Percentiles rank a stretch among this genome's conserved stretches.
phyloP scores from a whole-genome alignment of 352 stramenopile genomes.

The Phytophthora crassamura region DNA sequence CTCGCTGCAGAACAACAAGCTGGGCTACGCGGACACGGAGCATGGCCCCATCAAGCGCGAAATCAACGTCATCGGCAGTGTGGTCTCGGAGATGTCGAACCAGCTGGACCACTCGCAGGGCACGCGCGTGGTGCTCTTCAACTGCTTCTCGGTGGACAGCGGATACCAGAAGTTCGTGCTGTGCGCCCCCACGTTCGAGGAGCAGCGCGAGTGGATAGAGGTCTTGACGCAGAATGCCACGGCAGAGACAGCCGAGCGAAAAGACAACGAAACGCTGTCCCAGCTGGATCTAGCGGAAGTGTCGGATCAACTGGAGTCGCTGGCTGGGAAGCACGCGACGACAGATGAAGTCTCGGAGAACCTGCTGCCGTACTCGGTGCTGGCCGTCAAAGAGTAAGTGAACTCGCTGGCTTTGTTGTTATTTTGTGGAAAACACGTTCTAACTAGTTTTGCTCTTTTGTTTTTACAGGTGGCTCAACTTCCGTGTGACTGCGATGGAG shows the following conservation, averaged over 20 bases:
- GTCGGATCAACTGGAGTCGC: constrained; percentile 75
- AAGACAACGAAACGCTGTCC: constrained; percentile 73
- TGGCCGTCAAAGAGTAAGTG: constrained; percentile 90
- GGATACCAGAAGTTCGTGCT: constrained; percentile 86
- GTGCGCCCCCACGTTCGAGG: constrained; percentile 85
- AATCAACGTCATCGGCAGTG: constrained; percentile 87
- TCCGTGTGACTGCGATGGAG: constrained; percentile 87
- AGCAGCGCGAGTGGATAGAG: constrained; percentile 91
- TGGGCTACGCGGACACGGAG: constrained; percentile 83
- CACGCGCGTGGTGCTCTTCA: constrained; percentile 83
- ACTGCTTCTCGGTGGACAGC: constrained; percentile 88
- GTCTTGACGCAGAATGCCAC: constrained; percentile 87
- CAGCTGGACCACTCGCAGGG: constrained; percentile 90
- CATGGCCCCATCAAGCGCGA: constrained; percentile 87
- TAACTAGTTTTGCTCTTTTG: constrained; percentile 25
- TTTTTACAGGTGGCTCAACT: constrained; percentile 76
- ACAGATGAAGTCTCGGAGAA: constrained; percentile 70
- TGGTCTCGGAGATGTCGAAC: constrained; percentile 84
- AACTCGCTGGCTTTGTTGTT: neutral
- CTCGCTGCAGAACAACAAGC: constrained; percentile 88
- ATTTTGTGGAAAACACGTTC: neutral
- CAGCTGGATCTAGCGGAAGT: constrained; percentile 81
- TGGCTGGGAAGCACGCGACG: constrained; percentile 81
- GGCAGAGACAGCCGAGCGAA: constrained; percentile 79
- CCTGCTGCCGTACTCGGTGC: constrained; percentile 80